Percentiles rank a stretch among this genome's conserved stretches.
Conservation (phyloP, 352 stramenopile species). For the Salisapilia sapeloensis region DNA sequence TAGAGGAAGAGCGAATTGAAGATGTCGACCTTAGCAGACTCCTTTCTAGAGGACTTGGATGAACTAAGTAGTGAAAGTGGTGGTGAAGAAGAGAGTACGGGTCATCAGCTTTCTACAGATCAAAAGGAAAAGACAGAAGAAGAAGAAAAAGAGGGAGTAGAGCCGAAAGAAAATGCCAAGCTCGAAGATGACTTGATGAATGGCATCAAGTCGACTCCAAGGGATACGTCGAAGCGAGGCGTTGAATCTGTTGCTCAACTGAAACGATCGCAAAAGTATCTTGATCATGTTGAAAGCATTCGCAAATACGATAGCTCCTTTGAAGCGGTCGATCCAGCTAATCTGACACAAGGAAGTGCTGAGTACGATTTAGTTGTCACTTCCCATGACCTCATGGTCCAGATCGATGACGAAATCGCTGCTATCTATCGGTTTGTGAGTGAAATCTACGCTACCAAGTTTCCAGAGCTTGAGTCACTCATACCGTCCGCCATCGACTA, state of each 20-base stretch:
- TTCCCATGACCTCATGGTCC: constrained; percentile 86
- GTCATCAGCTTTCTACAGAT: not conserved
- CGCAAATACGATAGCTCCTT: constrained; percentile 24
- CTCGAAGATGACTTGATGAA: constrained; percentile 2
- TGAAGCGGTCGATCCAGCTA: constrained; percentile 7
- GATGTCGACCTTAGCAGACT: constrained; percentile 77
- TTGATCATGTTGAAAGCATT: constrained; percentile 52
- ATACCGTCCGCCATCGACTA: constrained; percentile 88
- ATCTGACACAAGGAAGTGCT: constrained; percentile 34
- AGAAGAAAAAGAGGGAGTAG: constrained; percentile 8
- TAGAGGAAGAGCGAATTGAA: constrained; percentile 2
- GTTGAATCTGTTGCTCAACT: constrained; percentile 45
- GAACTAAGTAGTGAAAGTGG: constrained; percentile 71
- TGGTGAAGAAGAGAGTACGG: constrained; percentile 33
- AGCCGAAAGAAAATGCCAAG: constrained; percentile 5
- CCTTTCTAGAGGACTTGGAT: constrained; percentile 81
- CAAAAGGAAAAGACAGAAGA: constrained; percentile 4
- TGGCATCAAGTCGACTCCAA: not conserved
- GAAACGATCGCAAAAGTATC: constrained; percentile 56
- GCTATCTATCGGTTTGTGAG: constrained; percentile 83
- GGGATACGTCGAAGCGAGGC: constrained; percentile 21
- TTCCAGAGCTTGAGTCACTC: constrained; percentile 90
- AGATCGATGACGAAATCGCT: constrained; percentile 89
- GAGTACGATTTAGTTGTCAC: constrained; percentile 80
- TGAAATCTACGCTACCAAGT: constrained; percentile 86